Evolutionary conservation across 805 yeast genomes (phyloP).

Genomic region (Cyberlindnera maritima): DNA sequence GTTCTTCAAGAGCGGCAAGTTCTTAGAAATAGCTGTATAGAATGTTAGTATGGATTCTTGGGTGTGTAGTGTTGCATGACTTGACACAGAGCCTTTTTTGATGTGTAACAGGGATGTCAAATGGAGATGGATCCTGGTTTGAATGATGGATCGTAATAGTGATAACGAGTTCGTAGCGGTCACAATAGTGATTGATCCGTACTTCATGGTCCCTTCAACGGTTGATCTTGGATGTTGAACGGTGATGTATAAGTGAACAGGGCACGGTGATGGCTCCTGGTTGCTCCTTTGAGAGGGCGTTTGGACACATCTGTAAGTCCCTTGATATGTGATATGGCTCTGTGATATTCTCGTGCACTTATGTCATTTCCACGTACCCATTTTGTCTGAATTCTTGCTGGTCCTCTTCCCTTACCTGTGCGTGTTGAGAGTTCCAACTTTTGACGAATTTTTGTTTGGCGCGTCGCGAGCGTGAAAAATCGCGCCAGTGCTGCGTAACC

Average conservation of each 20-base stretch:
- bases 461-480: conserved; percentile 13
- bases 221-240: too few species aligned
- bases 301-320: too few species aligned
- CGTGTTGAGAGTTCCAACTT: conserved; percentile 10
- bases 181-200: too few species aligned
- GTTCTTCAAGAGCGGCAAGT: conserved; percentile 98
- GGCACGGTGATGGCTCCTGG: too few species aligned
- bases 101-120: too few species aligned
- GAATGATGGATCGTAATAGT: too few species aligned
- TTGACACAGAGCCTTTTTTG: background rate
- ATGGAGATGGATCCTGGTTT: too few species aligned
- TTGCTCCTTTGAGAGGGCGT: too few species aligned
- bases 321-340: background rate
- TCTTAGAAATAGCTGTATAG: conserved; percentile 83
- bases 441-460: conserved; percentile 25
- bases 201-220: too few species aligned
- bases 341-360: background rate
- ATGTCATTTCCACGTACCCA: conserved; percentile 11
- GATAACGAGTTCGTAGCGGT: too few species aligned
- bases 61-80: background rate
- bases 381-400: conserved; percentile 17
- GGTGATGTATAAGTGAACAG: too few species aligned
- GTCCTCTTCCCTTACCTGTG: conserved; percentile 3
- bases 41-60: conserved; percentile 2
- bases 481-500: conserved; percentile 12